Conservation (phyloP, 352 stramenopile species). For the Pilasporangium apinafurcum region DNA sequence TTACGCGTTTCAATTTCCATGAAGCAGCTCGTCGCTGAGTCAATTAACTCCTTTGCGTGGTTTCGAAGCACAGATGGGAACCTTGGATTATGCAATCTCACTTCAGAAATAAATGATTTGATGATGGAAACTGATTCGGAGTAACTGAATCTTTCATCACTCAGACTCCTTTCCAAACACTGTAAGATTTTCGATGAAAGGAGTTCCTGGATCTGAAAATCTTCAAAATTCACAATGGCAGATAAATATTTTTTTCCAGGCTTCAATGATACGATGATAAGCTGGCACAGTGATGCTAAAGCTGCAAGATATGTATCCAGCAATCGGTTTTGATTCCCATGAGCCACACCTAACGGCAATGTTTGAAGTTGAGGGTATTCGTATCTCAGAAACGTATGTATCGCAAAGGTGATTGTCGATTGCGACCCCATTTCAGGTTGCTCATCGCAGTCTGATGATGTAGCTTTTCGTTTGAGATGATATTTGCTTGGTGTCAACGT, state of each 20-base stretch:
- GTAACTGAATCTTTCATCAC: too few species aligned
- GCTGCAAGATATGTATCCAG: constrained; percentile 3
- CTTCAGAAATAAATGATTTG: too few species aligned
- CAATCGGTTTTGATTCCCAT: constrained; percentile 4
- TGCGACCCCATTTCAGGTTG: too few species aligned
- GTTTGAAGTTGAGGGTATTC: constrained; percentile 4
- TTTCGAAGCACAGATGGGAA: too few species aligned
- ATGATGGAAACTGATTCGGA: too few species aligned
- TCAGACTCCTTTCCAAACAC: too few species aligned
- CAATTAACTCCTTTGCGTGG: too few species aligned
- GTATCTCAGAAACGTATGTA: constrained; percentile 23
- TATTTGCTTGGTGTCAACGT: constrained; percentile 1
- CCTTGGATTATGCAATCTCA: too few species aligned
- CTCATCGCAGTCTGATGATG: not conserved
- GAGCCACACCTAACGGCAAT: not conserved
- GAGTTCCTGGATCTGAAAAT: too few species aligned
- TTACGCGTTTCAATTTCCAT: too few species aligned
- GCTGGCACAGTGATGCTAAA: constrained; percentile 6
- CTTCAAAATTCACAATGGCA: not conserved
- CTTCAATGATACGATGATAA: not conserved
- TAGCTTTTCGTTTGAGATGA: constrained; percentile 26
- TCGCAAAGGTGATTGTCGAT: constrained; percentile 25
- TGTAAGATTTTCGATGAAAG: too few species aligned
- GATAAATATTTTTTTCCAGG: not conserved
- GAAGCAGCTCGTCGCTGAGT: too few species aligned